A percentile compares a stretch with the other conserved stretches of the same genome.
phyloP scores from a whole-genome alignment of 306 rosid genomes.

The Medicago arabica region DNA sequence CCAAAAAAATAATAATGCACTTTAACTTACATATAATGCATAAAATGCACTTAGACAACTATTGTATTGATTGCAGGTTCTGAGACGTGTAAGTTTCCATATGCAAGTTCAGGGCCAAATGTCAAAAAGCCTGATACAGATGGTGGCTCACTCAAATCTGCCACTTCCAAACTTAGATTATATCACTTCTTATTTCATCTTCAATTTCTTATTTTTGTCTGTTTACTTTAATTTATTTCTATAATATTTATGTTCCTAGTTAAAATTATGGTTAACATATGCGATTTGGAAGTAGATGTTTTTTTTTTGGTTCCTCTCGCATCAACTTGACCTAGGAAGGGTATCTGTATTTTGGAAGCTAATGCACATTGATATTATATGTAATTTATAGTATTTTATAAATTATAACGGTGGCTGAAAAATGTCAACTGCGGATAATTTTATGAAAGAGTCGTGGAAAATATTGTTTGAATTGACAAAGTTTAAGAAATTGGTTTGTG shows the following conservation, averaged over 20 bases:
- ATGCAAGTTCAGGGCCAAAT: slow-evolving; percentile 21
- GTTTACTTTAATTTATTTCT: not conserved
- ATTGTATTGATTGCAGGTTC: slow-evolving; percentile 55
- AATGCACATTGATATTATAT: not conserved
- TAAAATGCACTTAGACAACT: too few relatives aligned
- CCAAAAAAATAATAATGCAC: too few relatives aligned
- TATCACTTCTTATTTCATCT: slow-evolving; percentile 12
- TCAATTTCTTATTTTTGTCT: slow-evolving; percentile 14
- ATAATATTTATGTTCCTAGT: not conserved
- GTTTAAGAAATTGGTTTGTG: not conserved
- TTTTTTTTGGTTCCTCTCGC: slow-evolving; percentile 5
- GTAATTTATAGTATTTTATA: not conserved
- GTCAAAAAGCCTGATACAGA: slow-evolving; percentile 43
- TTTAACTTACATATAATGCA: too few relatives aligned
- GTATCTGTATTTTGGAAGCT: slow-evolving; percentile 1
- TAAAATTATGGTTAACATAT: slow-evolving; percentile 32
- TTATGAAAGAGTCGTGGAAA: not conserved
- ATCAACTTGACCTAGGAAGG: slow-evolving; percentile 3
- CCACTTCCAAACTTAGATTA: not conserved
- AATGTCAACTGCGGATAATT: not conserved
- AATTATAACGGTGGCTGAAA: not conserved
- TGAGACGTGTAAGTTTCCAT: slow-evolving; percentile 57
- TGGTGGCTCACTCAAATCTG: slow-evolving; percentile 37
- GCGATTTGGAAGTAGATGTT: not conserved
- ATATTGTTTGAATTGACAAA: not conserved